These are phyloP conservation scores for Lipomyces starkeyi DNA, from an alignment of 805 yeast genomes.

Conservation along the genomic window DNA sequence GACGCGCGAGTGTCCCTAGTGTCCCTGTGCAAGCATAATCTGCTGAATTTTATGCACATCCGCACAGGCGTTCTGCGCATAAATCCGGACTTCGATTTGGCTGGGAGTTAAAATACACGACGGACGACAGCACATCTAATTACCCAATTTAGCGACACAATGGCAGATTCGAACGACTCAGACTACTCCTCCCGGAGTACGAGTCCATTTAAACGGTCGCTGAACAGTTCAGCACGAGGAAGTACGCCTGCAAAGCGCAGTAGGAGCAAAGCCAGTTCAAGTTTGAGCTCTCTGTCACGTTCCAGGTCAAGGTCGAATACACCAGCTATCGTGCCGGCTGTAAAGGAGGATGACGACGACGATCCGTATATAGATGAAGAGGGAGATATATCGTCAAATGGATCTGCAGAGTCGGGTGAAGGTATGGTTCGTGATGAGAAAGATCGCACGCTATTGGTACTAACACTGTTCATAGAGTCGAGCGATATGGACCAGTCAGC, in stretches of 20 bases:
- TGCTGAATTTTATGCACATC: neutral
- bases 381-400: slow-evolving; percentile 2
- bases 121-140: neutral
- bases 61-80: neutral
- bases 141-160: neutral
- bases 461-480: neutral
- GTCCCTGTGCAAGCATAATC: neutral
- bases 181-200: neutral
- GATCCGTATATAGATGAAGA: neutral
- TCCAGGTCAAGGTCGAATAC: slow-evolving; percentile 1
- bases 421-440: neutral
- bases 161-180: neutral
- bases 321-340: neutral
- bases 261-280: neutral
- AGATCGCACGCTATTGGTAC: neutral
- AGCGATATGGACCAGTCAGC: neutral
- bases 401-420: neutral
- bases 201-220: neutral
- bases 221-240: neutral
- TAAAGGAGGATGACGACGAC: slow-evolving; percentile 17
- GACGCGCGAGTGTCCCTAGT: neutral
- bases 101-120: neutral
- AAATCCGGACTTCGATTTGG: neutral
- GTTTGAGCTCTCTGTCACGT: neutral
- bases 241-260: neutral